A percentile compares a stretch with the other conserved stretches of the same genome.
phyloP scores from a whole-genome alignment of 352 stramenopile species.

The Pseudoperonospora humuli region DNA sequence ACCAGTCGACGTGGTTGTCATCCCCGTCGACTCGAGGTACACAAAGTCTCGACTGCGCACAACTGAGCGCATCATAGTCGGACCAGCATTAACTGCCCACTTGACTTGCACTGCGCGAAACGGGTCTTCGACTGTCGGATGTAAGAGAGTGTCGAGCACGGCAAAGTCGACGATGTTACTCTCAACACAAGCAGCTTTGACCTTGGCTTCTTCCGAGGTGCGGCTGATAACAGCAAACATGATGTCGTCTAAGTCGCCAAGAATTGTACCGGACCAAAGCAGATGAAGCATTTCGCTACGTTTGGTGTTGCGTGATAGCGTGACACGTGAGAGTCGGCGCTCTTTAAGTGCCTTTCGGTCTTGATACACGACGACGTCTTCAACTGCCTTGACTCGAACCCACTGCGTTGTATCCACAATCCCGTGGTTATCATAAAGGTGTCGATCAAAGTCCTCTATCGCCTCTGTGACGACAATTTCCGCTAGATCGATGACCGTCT shows the following conservation, averaged over 20 bases:
- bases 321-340: conserved; percentile 17
- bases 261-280: conserved; percentile 33
- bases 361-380: conserved; percentile 30
- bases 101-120: conserved; percentile 40
- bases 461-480: conserved; percentile 20
- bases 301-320: conserved; percentile 2
- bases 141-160: conserved; percentile 30
- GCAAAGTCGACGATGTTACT: conserved; percentile 39
- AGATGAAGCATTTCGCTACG: conserved; percentile 21
- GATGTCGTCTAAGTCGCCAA: conserved; percentile 32
- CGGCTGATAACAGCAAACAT: conserved; percentile 29
- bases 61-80: conserved; percentile 32
- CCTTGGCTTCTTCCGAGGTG: conserved; percentile 18
- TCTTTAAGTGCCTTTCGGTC: conserved; percentile 22
- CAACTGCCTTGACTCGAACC: conserved; percentile 29
- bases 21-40: conserved; percentile 42
- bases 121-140: conserved; percentile 29
- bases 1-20: conserved; percentile 27
- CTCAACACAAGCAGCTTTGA: conserved; percentile 28
- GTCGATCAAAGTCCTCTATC: conserved; percentile 24
- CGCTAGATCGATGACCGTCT: conserved; percentile 17
- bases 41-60: conserved; percentile 51
- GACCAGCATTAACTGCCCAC: conserved; percentile 46
- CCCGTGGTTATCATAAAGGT: conserved; percentile 11
- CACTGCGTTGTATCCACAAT: conserved; percentile 23